Base-by-base conservation (phyloP, 345 rosid species). In the Orychophragmus violaceus region DNA sequence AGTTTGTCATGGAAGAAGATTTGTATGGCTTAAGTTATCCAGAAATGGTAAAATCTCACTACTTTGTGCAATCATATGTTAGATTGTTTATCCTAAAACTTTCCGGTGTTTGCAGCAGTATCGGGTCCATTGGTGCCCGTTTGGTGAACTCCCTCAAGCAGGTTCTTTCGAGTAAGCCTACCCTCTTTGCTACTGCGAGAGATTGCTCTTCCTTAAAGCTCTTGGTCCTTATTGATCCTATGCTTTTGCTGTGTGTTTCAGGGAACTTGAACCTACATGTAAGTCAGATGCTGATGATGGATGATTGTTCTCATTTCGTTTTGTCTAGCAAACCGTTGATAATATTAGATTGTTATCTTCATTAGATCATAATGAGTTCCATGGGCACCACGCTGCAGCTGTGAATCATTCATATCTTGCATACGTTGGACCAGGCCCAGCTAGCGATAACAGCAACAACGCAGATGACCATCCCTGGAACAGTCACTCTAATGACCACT, bases 211-310 rank as follows among this genome's bases (percentile, higher is more conserved):
- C n/a, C n/a, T n/a, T n/a, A n/a, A n/a, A n/a, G n/a, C n/a, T n/a
- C n/a, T n/a, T n/a, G 6, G 9, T 21, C 70, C 9, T 78, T 51
- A 55, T 68, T 78, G 70, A 77, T 60, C 41, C 30, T 33, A 57
- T 61, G n/a, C 29, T n/a, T 42, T 67, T 72, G 68, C 25, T 37
- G 6, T 51, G 35, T 55, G 64, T 77, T 45, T 79, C 80, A 87
- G 94, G 85, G 94, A 83, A 78, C 59, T 77, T 54, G 94, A 87
- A 49, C 71, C 78, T 59, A 78, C 82, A 71, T 80, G 94, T 87
- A 85, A 82, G 94, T 69, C 25, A 14, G 51, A 19, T 56, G 21
- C 62, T 44, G 18, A 39, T 44, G 57, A 62, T 54, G n/a, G n/a
- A n/a, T n/a, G n/a, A 1, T 46, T 48, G n/a, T 49, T 29, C 46